These are phyloP conservation scores for Lasiodiplodia sp. DNA, from an alignment of 2,329 filamentous ascomycete species.

Conservation along the genomic window DNA sequence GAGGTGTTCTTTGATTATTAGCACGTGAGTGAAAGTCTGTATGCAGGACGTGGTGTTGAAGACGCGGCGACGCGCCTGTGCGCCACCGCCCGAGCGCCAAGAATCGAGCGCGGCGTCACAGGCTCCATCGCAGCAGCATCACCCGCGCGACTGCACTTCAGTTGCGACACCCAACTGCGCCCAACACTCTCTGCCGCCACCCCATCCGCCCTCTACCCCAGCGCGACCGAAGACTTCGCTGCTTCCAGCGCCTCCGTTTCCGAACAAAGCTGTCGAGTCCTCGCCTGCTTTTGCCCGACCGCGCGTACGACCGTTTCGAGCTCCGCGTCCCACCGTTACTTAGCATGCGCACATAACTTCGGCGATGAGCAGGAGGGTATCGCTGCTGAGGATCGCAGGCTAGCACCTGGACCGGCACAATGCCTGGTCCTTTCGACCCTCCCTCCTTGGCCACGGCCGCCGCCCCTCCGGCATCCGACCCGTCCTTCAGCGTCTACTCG, in stretches of 20 bases:
- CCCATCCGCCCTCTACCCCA: not conserved
- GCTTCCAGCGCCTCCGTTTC: not conserved
- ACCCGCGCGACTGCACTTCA: constrained; percentile 10
- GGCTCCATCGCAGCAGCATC: constrained; percentile 28
- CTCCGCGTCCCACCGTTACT: constrained; percentile 22
- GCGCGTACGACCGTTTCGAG: constrained; percentile 25
- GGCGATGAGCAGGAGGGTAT: constrained; percentile 29
- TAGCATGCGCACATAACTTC: constrained; percentile 27
- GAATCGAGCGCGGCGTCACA: constrained; percentile 22
- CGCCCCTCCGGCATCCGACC: constrained; percentile 18
- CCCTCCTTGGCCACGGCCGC: constrained; percentile 38
- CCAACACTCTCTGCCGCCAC: not conserved
- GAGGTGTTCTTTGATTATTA: not conserved
- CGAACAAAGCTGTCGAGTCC: constrained; percentile 1
- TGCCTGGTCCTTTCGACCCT: constrained; percentile 38
- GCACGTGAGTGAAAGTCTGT: not conserved
- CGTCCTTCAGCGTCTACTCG: constrained; percentile 69
- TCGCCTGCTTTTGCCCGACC: constrained; percentile 14
- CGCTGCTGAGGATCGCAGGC: constrained; percentile 28
- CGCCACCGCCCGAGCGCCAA: constrained; percentile 11
- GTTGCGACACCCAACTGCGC: constrained; percentile 22
- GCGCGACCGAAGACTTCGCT: not conserved
- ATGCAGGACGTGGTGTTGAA: constrained; percentile 17
- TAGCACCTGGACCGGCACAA: constrained; percentile 30
- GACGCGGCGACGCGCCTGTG: constrained; percentile 1